phyloP scores from a whole-genome alignment of 108 stramenopile species.

The Discostella pseudostelligera region DNA sequence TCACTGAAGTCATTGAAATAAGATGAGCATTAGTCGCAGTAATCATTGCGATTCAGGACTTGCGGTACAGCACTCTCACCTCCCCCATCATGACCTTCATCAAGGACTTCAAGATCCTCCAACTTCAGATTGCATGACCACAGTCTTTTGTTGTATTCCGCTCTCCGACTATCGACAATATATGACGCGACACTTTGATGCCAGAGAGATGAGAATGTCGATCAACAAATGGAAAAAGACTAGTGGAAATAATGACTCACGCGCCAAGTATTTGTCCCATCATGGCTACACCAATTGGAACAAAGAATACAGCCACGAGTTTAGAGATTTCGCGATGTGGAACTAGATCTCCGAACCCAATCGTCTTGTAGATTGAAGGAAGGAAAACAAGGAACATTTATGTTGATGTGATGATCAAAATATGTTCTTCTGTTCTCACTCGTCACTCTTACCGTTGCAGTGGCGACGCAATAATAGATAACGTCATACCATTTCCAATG shows the following conservation, averaged over 20 bases:
- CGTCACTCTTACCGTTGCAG: conserved; percentile 43
- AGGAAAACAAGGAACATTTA: neutral
- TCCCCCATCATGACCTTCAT: conserved; percentile 47
- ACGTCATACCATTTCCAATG: conserved; percentile 39
- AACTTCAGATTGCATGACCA: conserved; percentile 45
- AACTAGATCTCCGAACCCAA: conserved; percentile 59
- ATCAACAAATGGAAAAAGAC: too few species aligned
- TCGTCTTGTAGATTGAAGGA: conserved; percentile 24
- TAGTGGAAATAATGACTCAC: conserved; percentile 16
- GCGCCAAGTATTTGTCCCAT: conserved; percentile 55
- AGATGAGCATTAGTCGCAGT: neutral
- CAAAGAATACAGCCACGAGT: conserved; percentile 48
- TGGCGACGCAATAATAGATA: conserved; percentile 59
- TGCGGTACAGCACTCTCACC: conserved; percentile 1
- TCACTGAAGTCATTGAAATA: conserved; percentile 26
- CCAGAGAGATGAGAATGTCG: neutral
- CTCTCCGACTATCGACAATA: conserved; percentile 8
- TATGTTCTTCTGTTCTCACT: neutral
- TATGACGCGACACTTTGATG: conserved; percentile 8
- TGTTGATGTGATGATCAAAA: neutral
- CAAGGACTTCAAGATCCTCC: conserved; percentile 51
- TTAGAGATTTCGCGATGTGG: conserved; percentile 26
- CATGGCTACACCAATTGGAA: conserved; percentile 62
- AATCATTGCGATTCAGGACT: neutral
- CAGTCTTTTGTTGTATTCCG: conserved; percentile 14